A percentile compares a stretch with the other conserved stretches of the same genome.
Conservation (phyloP, 2,329 filamentous ascomycete genomes). For the Hymenoscyphus fructigenus region DNA sequence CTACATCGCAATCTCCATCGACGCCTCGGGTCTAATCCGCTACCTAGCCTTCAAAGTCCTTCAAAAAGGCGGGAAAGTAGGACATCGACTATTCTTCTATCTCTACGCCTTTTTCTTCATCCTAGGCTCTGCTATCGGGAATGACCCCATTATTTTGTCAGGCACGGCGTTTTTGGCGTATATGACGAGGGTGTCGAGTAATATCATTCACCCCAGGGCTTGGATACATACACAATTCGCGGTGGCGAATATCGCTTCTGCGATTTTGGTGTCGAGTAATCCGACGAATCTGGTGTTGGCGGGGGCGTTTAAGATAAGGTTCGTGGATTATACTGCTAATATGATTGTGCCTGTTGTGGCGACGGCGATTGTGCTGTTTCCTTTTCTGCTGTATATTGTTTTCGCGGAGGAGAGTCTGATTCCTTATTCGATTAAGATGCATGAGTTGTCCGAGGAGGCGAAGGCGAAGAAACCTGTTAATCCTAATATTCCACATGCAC, state of each 20-base stretch:
- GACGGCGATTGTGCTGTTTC: conserved; percentile 68
- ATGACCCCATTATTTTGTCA: conserved; percentile 73
- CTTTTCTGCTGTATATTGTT: conserved; percentile 67
- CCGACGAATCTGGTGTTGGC: conserved; percentile 75
- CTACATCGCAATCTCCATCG: conserved; percentile 76
- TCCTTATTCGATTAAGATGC: conserved; percentile 65
- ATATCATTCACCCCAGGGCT: conserved; percentile 67
- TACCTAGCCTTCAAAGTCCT: conserved; percentile 70
- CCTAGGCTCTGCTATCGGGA: conserved; percentile 68
- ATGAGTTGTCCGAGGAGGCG: conserved; percentile 60
- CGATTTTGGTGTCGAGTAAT: conserved; percentile 75
- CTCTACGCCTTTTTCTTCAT: conserved; percentile 71
- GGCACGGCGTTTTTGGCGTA: conserved; percentile 75
- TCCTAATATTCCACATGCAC: conserved; percentile 67
- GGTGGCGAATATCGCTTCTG: conserved; percentile 70
- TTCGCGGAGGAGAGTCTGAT: conserved; percentile 65
- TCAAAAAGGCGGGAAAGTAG: conserved; percentile 64
- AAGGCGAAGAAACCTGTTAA: conserved; percentile 61
- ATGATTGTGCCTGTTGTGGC: conserved; percentile 71
- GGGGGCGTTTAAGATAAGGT: conserved; percentile 69
- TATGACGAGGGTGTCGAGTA: conserved; percentile 73
- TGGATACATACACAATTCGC: conserved; percentile 75
- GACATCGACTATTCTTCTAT: conserved; percentile 68
- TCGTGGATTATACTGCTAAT: conserved; percentile 73
- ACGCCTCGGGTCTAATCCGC: conserved; percentile 71